phyloP scores from a whole-genome alignment of 768 basidiomycete species.

The Boletus rubescentipes region DNA sequence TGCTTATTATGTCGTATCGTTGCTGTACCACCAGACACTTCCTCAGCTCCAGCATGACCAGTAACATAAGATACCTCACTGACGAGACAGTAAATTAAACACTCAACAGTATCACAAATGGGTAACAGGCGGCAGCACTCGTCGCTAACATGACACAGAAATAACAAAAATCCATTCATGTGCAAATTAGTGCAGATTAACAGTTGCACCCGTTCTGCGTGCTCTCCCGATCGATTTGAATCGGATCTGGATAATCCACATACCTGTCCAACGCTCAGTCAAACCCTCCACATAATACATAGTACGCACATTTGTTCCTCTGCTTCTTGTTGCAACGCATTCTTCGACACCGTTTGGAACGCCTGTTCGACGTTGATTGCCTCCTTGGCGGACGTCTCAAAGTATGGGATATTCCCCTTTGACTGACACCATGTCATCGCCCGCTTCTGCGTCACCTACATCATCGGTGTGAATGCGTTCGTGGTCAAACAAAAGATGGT shows the following conservation, averaged over 20 bases:
- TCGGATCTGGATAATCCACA: slow-evolving; percentile 98
- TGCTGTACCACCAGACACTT: slow-evolving; percentile 9
- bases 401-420: slow-evolving; percentile 99
- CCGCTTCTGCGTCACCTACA: slow-evolving; percentile 95
- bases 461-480: not conserved
- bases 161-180: slow-evolving; percentile 24
- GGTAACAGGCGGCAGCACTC: slow-evolving; percentile 31
- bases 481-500: not conserved
- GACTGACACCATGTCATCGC: slow-evolving; percentile 99
- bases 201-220: slow-evolving; percentile 92
- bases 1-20: slow-evolving; percentile 18
- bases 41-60: slow-evolving; percentile 12
- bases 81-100: slow-evolving; percentile 32
- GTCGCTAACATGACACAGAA: slow-evolving; percentile 27
- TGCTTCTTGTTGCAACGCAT: slow-evolving; percentile 94
- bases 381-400: slow-evolving; percentile 99
- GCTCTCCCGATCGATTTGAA: slow-evolving; percentile 92
- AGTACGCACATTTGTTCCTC: slow-evolving; percentile 86
- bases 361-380: slow-evolving; percentile 99
- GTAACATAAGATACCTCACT: slow-evolving; percentile 26
- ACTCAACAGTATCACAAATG: slow-evolving; percentile 32
- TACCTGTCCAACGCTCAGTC: slow-evolving; percentile 55
- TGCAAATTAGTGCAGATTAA: slow-evolving; percentile 38
- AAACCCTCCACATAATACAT: slow-evolving; percentile 8
- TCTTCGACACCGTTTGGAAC: slow-evolving; percentile 99